Base-by-base conservation (phyloP, 2,329 filamentous ascomycete genomes). In the Ophiostoma ips region DNA sequence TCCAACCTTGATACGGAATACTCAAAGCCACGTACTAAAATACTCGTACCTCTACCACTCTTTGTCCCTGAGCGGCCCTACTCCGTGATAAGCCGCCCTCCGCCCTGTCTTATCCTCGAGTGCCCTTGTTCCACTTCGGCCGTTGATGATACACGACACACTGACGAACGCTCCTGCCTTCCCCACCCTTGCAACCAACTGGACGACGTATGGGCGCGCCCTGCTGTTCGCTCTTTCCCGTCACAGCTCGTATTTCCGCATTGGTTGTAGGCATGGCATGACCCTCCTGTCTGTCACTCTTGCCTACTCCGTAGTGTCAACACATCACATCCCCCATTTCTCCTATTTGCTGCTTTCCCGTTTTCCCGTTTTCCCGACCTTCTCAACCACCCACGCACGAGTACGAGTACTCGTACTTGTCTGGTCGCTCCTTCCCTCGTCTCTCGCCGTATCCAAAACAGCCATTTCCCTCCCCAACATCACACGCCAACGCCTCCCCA, bases 401-500 rank as follows among this genome's bases (percentile, higher is more conserved):
- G n/a, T n/a, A n/a, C n/a, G n/a, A n/a, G n/a, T n/a, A n/a, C n/a
- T n/a, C n/a, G n/a, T 48, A 31, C n/a, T 9, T n/a, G 19, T 21
- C 31, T 41, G 41, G 21, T 40, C 19, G 48, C 40, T 33, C 48
- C 24, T 50, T 41, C 31, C 38, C 31, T 28, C 33, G 18, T 46
- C 44, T 19, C 21, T 35, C 37, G 37, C 35, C 31, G 37, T 30
- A 30, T 28, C 34, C 44, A 24, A n/a, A 24, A 34, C 33, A 18
- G 21, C 21, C 15, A 19, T 43, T 33, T 30, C n/a, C 45, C 33
- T 38, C 50, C 34, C 16, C 51, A 45, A 46, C 19, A 37, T 28
- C 34, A 34, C 33, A 30, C 37, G 28, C 49, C 48, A 50, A 50
- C 36, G 51, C 44, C 51, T 54, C 52, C 49, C 52, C 52, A 54